A percentile compares a stretch with the other conserved stretches of the same genome.
phyloP scores from a whole-genome alignment of 169 alveolate species.

The Amoebophrya sp. region DNA sequence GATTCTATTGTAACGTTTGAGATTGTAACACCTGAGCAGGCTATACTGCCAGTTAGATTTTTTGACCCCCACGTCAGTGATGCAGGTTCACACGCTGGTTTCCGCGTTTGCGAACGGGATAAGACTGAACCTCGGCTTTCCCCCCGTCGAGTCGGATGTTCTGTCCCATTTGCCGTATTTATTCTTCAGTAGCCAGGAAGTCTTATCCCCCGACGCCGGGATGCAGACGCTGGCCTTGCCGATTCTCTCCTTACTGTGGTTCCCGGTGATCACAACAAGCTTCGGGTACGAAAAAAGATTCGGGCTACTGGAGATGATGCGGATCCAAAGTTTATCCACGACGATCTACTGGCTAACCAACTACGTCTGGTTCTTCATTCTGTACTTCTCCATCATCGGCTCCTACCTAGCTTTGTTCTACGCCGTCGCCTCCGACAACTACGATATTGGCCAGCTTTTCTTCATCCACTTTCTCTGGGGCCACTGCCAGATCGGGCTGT shows the following conservation, averaged over 20 bases:
- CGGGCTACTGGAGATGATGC: constrained; percentile 12
- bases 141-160: too few relatives aligned
- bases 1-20: too few relatives aligned
- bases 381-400: not conserved
- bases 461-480: not conserved
- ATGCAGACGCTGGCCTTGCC: too few relatives aligned
- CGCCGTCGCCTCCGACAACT: not conserved
- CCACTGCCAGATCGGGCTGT: not conserved
- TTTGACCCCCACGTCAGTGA: not conserved
- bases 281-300: not conserved
- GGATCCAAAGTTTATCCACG: not conserved
- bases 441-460: not conserved
- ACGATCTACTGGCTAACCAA: not conserved
- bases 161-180: too few relatives aligned
- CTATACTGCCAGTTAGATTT: not conserved
- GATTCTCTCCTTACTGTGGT: not conserved
- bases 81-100: not conserved
- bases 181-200: too few relatives aligned
- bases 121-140: not conserved
- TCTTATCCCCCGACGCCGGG: too few relatives aligned
- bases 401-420: not conserved
- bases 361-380: not conserved
- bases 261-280: not conserved
- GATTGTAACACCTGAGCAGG: too few relatives aligned
- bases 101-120: not conserved